These are phyloP conservation scores for Graphilbum sp. DNA, from an alignment of 2,329 filamentous ascomycete species.

Conservation along the genomic window DNA sequence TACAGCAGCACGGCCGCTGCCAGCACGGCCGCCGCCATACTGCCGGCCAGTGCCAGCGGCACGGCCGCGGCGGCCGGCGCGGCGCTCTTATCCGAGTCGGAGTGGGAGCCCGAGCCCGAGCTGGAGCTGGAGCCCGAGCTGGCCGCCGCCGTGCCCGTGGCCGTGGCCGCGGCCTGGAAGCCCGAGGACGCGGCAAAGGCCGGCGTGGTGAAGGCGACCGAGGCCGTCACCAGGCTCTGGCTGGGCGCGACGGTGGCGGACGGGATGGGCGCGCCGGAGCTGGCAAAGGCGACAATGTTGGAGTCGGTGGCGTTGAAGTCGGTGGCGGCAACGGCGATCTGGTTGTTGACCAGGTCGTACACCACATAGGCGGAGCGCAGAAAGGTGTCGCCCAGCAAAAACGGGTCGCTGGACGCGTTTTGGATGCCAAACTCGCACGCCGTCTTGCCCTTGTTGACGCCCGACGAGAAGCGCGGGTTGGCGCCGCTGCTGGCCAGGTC, in stretches of 20 bases:
- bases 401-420: slow-evolving; percentile 25
- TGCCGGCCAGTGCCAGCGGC: slow-evolving; percentile 4
- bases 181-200: slow-evolving; percentile 20
- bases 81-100: slow-evolving; percentile 1
- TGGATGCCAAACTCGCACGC: slow-evolving; percentile 42
- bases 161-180: slow-evolving; percentile 11
- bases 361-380: slow-evolving; percentile 43
- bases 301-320: slow-evolving; percentile 35
- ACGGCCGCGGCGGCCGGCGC: neutral
- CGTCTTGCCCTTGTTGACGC: slow-evolving; percentile 25
- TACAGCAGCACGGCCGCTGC: too few species aligned
- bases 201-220: slow-evolving; percentile 14
- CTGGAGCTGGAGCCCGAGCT: neutral
- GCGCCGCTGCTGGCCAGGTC: slow-evolving; percentile 20
- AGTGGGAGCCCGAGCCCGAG: neutral
- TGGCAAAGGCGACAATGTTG: slow-evolving; percentile 33
- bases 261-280: slow-evolving; percentile 31
- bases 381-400: slow-evolving; percentile 40
- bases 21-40: too few species aligned
- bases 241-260: slow-evolving; percentile 28
- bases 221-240: slow-evolving; percentile 18
- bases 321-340: slow-evolving; percentile 36
- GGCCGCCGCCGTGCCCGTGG: neutral
- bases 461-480: slow-evolving; percentile 20
- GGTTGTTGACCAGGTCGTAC: slow-evolving; percentile 41